Evolutionary conservation across 148 eudicot species (phyloP).

Genomic region (Amaranthus cruentus): DNA sequence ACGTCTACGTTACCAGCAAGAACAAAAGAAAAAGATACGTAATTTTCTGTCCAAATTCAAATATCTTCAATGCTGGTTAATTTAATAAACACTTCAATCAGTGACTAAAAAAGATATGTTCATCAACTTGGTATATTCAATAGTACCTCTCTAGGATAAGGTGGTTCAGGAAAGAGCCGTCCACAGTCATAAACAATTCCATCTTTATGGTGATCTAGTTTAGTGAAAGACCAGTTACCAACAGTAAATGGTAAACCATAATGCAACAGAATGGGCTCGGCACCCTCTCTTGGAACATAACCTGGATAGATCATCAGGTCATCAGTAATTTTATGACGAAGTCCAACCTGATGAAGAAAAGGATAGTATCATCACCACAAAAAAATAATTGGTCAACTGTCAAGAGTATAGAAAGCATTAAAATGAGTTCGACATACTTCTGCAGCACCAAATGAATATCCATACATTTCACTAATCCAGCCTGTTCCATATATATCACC

Average conservation of each 20-base stretch:
- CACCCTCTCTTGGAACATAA: slow-evolving; percentile 65
- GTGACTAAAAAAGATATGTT: background rate
- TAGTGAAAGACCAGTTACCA: slow-evolving; percentile 95
- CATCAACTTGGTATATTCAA: background rate
- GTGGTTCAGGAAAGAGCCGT: slow-evolving; percentile 94
- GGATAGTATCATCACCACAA: slow-evolving; percentile 13
- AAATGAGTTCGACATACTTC: slow-evolving; percentile 45
- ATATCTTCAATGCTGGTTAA: background rate
- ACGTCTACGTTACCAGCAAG: background rate
- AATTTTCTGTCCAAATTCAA: background rate
- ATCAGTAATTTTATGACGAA: slow-evolving; percentile 83
- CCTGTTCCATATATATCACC: slow-evolving; percentile 91
- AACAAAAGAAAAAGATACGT: background rate
- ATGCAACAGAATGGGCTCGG: slow-evolving; percentile 88
- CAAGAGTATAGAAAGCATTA: background rate
- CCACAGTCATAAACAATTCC: slow-evolving; percentile 84
- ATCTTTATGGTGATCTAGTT: slow-evolving; percentile 81
- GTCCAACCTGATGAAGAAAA: slow-evolving; percentile 69
- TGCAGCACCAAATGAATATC: slow-evolving; percentile 95
- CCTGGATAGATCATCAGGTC: slow-evolving; percentile 96
- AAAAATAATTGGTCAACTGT: background rate
- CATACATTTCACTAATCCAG: slow-evolving; percentile 99
- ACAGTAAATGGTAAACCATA: slow-evolving; percentile 84
- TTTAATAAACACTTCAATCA: background rate
- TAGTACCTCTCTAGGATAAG: slow-evolving; percentile 93